Base-by-base conservation (phyloP, 148 eudicot species). In the Cornus suecica region DNA sequence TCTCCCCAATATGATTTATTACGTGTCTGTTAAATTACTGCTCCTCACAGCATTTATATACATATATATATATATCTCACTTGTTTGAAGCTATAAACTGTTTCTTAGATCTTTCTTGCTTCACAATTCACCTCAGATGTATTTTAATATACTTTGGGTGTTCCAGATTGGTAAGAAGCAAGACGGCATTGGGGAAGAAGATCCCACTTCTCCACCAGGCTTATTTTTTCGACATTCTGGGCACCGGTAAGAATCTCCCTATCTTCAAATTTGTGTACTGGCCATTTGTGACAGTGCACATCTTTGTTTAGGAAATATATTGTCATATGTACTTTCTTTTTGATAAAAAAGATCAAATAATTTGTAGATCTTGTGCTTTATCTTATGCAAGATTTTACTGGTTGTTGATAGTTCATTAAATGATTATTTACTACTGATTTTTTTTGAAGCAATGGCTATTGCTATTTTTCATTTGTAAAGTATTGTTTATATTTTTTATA, bases 161-260 rank as follows among this genome's bases (percentile, higher is more conserved):
- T 72, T 67, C 14, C 86, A 94, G 98, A 84, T 86, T 75, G 91
- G 88, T 48, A 87, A 82, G 54, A 75, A 69, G 80, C 81, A 80
- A 78, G 83, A 80, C 10, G 73, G 48, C 41, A 80, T 69, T 63
- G 84, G 80, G 71, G 64, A 80, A 5, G 83, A 64, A 79, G 61
- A 26, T 76, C 78, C 85, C 14, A 72, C 69, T 67, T 71, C 80
- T 71, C 88, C 96, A 25, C 86, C 87, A 13, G 98, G 97, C 70
- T 83, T 94, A 72, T 90, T 94, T 77, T 94, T 94, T 78, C 87
- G 86, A 52, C 98, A 94, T 80, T 92, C 97, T 65, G 98, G 98
- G 34, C 98, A 94, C 74, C 88, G 98, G 98, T 94, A 72, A 76
- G 66, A n/a, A 80, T 68, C 54, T 73, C 65, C 70, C 14, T 37